These are phyloP conservation scores for Gillenia trifoliata DNA, from an alignment of 306 rosid species.

Conservation along the genomic window DNA sequence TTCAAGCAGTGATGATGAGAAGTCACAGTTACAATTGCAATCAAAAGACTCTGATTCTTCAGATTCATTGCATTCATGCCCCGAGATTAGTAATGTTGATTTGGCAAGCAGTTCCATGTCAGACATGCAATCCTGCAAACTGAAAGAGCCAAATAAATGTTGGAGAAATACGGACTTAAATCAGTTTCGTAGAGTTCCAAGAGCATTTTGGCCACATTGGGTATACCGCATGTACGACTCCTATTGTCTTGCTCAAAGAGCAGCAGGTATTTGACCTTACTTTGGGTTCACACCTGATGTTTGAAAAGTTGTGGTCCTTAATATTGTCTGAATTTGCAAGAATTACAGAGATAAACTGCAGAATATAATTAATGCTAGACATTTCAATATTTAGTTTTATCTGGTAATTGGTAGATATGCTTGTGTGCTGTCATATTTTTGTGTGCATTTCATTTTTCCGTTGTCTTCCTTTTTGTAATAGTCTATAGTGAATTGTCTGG, in stretches of 20 bases:
- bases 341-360: not conserved
- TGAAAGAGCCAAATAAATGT: constrained; percentile 28
- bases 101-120: constrained; percentile 47
- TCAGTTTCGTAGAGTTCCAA: constrained; percentile 47
- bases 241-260: constrained; percentile 78
- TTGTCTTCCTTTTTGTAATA: not conserved
- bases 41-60: constrained; percentile 38
- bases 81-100: constrained; percentile 37
- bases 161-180: constrained; percentile 25
- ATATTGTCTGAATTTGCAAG: not conserved
- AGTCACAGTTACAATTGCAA: constrained; percentile 41
- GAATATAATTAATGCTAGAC: too few relatives aligned
- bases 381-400: too few relatives aligned
- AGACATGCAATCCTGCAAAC: constrained; percentile 35
- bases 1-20: constrained; percentile 46
- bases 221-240: constrained; percentile 87
- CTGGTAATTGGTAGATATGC: not conserved
- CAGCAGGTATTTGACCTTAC: constrained; percentile 60
- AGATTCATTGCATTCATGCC: constrained; percentile 33
- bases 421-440: not conserved
- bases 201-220: constrained; percentile 83
- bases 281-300: constrained; percentile 9
- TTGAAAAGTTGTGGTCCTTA: not conserved
- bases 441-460: not conserved
- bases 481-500: not conserved